phyloP scores from a whole-genome alignment of 2,329 filamentous ascomycete species.

The Truncatella angustata region DNA sequence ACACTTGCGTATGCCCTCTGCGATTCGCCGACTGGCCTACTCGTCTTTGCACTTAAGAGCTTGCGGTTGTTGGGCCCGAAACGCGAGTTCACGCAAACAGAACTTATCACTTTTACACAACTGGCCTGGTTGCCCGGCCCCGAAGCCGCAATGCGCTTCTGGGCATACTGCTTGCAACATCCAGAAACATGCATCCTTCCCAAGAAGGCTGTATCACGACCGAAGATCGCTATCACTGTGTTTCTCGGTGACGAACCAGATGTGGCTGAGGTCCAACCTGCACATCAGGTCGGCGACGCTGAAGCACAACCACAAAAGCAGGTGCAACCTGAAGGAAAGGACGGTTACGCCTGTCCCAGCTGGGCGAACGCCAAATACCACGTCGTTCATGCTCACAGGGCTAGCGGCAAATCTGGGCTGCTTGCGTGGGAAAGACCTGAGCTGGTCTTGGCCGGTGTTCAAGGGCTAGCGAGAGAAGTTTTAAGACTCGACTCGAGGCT shows the following conservation, averaged over 20 bases:
- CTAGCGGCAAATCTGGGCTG: slow-evolving; percentile 39
- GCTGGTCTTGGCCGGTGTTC: slow-evolving; percentile 40
- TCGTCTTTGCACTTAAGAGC: slow-evolving; percentile 52
- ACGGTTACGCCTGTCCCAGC: slow-evolving; percentile 43
- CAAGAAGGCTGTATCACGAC: slow-evolving; percentile 26
- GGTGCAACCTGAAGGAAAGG: slow-evolving; percentile 7
- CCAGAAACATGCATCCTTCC: slow-evolving; percentile 26
- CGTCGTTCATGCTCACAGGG: slow-evolving; percentile 40
- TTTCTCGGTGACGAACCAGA: slow-evolving; percentile 36
- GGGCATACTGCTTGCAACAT: slow-evolving; percentile 43
- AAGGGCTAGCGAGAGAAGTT: slow-evolving; percentile 39
- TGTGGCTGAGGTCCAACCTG: background rate
- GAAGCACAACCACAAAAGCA: background rate
- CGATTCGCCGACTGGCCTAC: slow-evolving; percentile 58
- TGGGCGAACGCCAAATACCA: slow-evolving; percentile 46
- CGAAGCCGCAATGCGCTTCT: slow-evolving; percentile 58
- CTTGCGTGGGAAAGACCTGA: slow-evolving; percentile 49
- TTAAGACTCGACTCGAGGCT: slow-evolving; percentile 37
- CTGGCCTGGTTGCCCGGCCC: slow-evolving; percentile 67
- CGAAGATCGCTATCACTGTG: slow-evolving; percentile 45
- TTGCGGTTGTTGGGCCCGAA: slow-evolving; percentile 39
- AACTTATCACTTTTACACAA: slow-evolving; percentile 60
- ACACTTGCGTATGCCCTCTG: slow-evolving; percentile 59
- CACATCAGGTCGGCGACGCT: slow-evolving; percentile 15
- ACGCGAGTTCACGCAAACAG: slow-evolving; percentile 43